Evolutionary conservation across 116 monocot genomes (phyloP), one percentile per base, ranked within the genome.

Genomic region (Trichopus zeylanicus): DNA sequence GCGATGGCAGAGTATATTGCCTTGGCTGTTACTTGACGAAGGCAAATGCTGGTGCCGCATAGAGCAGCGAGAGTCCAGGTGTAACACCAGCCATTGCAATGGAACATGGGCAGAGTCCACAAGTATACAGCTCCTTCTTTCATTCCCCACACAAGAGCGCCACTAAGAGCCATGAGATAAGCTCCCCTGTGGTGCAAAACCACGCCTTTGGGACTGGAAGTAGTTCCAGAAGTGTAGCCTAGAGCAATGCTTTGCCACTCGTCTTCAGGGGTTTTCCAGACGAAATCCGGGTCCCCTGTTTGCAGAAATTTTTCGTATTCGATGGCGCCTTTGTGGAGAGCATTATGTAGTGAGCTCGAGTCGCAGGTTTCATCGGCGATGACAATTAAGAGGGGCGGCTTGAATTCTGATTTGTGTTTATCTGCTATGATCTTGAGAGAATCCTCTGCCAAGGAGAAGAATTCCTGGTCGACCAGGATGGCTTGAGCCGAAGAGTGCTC

Each of bases 61-160:
- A 87, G 70, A 30, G 91, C 98, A 32, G 98, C 98, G 12, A 98
- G 70, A 0, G 80, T 51, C 98, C 98, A 98, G 7, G 92, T 67
- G 67, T 60, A 91, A 59, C 88, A 79, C 98, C 98, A 91, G 12
- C 91, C 98, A 60, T 98, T 91, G 62, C 98, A 98, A 62, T 98
- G 98, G 46, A 98, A 98, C 98, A 98, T 88, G 7, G 91, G 98
- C 5, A 98, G 56, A 39, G 88, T 91, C 98, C 98, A 98, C 60
- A 91, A 67, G 46, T 98, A 98, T 18, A 82, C 67, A 13, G 80
- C 67, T 1, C 91, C 91, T 71, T 98, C 88, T 64, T 63, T 78
- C 77, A 98, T 75, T 24, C 80, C 85, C 88, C 87, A 91, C 32
- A 87, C 29, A 18, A 90, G 51, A 46, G 84, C 62, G 53, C 51